Evolutionary conservation across 805 yeast genomes (phyloP), one percentile per base, ranked within the genome.

Genomic region (Metschnikowia aberdeeniae): DNA sequence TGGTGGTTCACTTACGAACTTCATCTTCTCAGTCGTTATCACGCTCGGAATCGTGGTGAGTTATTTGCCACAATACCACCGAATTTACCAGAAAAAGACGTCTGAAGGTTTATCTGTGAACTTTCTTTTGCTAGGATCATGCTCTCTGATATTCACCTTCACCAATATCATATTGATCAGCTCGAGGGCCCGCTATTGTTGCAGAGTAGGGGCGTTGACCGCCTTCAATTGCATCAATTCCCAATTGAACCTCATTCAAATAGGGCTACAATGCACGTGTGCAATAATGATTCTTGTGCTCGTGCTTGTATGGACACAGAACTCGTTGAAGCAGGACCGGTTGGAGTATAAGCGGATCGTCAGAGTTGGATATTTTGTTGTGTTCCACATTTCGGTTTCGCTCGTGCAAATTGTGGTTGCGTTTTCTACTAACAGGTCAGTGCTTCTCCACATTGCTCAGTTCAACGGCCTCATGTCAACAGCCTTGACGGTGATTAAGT

Each of bases 71-170:
- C 96, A 88, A 65, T 87, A 84, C 60, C 45, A 70, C 35, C 75
- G 82, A 36, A 80, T 88, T 43, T 62, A 77, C 42, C 54, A 59
- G 14, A 73, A 89, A 40, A 63, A 75, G 40, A 75, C 89, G 5
- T 80, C 90, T 10, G 89, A 86, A 58, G 96, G 96, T 4, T 67
- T 88, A 19, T 83, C 90, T 5, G 86, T 90, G 10, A 71, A 76
- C 53, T 88, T 81, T 58, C 68, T 88, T 28, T 64, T 88, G 11
- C 72, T 89, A 34, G 93, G 93, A 4, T 77, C 84, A 4, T 62
- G 82, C 39, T 79, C 90, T 17, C 82, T 86, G n/a, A 64, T 82
- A 26, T 76, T 83, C 55, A 80, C 92, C 0, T 64, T 83, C 40
- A 71, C 84, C 14, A 89, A 89, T 56, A 75, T 88, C 38, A 61